Base-by-base conservation (phyloP, 805 yeast genomes). In the Suhomyces sp. region DNA sequence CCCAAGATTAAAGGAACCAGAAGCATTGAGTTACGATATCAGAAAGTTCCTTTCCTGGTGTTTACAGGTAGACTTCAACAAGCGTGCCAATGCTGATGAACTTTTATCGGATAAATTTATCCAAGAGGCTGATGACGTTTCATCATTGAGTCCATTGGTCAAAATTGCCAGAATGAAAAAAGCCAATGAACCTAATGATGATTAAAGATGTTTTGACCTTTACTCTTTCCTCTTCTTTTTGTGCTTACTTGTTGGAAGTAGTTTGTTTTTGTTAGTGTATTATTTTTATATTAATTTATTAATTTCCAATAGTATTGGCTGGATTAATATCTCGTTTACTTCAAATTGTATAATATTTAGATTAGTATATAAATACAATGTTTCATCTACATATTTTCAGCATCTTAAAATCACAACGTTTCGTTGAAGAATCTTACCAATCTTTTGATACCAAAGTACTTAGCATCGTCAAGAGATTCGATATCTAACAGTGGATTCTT, bases 1-100 rank as follows among this genome's bases (percentile, higher is more conserved):
- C 0, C 99, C 99, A 15, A 81, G 81, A 47, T 70, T 93, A 55
- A 88, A 90, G 60, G 87, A 88, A 52, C 93, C 96, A 3, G 95
- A 85, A 38, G 77, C 80, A 5, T 65, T 93, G 33, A 79, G 90
- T 43, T 63, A 72, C 31, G 74, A 71, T 14, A 67, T 93, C 54
- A 77, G 80, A 47, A 64, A 71, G 33, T 93, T 93, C 53, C 70
- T 93, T 51, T 74, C 79, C 22, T 74, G 81, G 72, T 83, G 93
- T 56, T 69, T 91, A 43, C 85, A 81, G 46, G 97, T 90, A 19
- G 84, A 85, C 48, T 82, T 88, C 18, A 88, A 84, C 19, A 76
- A 78, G 45, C 74, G 98, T 55, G 88, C 85, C 0, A 77, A 83
- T 40, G 88, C 97, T 0, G 73, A 72, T 21, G 83, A 87, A 46